phyloP scores from a whole-genome alignment of 768 basidiomycete species.

The Macrocybe gigantea region DNA sequence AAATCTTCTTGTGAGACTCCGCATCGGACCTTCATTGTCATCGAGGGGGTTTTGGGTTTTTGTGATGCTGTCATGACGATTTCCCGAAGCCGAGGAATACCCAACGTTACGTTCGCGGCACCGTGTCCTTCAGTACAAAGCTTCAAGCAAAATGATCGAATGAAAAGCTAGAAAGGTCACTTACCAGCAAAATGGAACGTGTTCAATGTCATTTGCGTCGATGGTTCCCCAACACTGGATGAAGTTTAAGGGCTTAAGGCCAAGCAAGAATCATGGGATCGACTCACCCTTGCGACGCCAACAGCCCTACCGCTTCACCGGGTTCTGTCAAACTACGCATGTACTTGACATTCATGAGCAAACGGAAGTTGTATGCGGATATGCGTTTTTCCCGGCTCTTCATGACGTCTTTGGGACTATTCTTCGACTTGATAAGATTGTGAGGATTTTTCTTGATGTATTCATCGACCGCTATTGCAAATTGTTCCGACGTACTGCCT shows the following conservation, averaged over 20 bases:
- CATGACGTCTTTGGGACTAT: slow-evolving; percentile 23
- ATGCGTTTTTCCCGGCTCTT: slow-evolving; percentile 42
- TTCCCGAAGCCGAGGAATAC: slow-evolving; percentile 97
- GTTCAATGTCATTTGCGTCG: slow-evolving; percentile 99
- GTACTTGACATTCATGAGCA: slow-evolving; percentile 89
- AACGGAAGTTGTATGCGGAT: slow-evolving; percentile 57
- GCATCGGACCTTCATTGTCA: slow-evolving; percentile 73
- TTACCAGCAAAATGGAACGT: slow-evolving; percentile 98
- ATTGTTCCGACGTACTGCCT: slow-evolving; percentile 90
- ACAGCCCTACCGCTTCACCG: slow-evolving; percentile 95
- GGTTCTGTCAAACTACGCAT: slow-evolving; percentile 92
- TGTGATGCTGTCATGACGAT: slow-evolving; percentile 98
- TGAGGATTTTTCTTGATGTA: slow-evolving; percentile 76
- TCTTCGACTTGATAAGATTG: slow-evolving; percentile 33
- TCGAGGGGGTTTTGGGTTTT: slow-evolving; percentile 95
- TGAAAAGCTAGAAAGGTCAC: slow-evolving; percentile 12
- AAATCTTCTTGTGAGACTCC: slow-evolving; percentile 50
- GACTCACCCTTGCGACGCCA: slow-evolving; percentile 93
- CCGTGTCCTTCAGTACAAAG: slow-evolving; percentile 72
- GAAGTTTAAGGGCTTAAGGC: not conserved
- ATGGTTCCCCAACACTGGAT: slow-evolving; percentile 93
- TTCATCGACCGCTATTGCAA: slow-evolving; percentile 71
- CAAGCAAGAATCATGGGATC: not conserved
- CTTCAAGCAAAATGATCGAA: not conserved
- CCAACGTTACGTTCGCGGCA: slow-evolving; percentile 97